Percentiles rank a stretch among this genome's conserved stretches.
Conservation (phyloP, 2,329 filamentous ascomycete genomes). For the Lachnellula cervina region DNA sequence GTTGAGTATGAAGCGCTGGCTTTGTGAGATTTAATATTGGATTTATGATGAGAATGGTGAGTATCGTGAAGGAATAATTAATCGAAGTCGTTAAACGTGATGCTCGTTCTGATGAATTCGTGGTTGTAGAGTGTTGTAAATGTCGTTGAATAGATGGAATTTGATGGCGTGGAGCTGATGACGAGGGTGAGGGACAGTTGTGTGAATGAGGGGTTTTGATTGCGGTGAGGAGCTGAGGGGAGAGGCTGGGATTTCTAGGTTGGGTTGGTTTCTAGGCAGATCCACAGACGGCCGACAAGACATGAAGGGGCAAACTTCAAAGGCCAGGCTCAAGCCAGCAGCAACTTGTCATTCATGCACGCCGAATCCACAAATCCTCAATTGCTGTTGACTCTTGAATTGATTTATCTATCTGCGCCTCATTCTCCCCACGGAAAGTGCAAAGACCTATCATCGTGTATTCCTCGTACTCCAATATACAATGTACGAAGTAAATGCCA, state of each 20-base stretch:
- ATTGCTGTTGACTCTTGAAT: neutral
- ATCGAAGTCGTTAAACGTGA: neutral
- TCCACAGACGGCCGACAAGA: neutral
- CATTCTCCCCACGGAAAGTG: neutral
- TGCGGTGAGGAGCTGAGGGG: constrained; percentile 1
- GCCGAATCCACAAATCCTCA: neutral
- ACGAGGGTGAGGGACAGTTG: neutral
- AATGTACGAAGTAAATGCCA: neutral
- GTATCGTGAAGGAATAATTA: neutral
- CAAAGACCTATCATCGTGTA: neutral
- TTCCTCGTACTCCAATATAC: neutral
- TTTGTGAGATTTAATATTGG: neutral
- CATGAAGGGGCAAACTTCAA: too few relatives aligned
- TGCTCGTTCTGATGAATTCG: neutral
- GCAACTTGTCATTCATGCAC: neutral
- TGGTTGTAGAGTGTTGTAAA: neutral
- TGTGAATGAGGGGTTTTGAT: neutral
- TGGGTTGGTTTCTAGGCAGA: neutral
- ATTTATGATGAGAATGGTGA: neutral
- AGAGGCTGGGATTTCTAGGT: neutral
- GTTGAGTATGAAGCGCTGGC: neutral
- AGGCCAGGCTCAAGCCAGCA: neutral
- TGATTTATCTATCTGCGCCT: neutral
- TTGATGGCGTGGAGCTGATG: neutral
- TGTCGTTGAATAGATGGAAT: neutral